Evolutionary conservation across 225 moss, liverwort and hornwort species (phyloP).

Genomic region (Sphagnum tenellum): DNA sequence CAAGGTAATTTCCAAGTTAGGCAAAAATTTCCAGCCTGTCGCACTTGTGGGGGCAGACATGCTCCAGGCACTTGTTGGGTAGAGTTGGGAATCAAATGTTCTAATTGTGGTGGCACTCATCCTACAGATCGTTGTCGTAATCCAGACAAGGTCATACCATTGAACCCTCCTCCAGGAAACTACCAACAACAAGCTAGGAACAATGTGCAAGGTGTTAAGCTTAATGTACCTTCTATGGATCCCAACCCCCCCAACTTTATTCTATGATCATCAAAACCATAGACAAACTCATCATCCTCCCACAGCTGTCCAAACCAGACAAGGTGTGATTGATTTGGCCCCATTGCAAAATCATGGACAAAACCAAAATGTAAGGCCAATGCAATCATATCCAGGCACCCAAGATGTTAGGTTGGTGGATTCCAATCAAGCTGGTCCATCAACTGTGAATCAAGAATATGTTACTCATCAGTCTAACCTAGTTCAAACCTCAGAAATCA

Average conservation of each 20-base stretch:
- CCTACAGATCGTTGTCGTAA: not conserved
- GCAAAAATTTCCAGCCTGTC: not conserved
- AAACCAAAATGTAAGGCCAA: too few relatives aligned
- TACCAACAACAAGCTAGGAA: not conserved
- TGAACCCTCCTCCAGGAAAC: not conserved
- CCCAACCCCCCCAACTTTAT: not conserved
- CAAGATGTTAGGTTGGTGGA: too few relatives aligned
- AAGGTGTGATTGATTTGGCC: too few relatives aligned
- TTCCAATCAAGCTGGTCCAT: too few relatives aligned
- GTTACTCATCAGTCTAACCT: too few relatives aligned
- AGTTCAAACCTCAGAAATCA: too few relatives aligned
- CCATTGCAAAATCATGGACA: too few relatives aligned
- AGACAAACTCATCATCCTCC: too few relatives aligned
- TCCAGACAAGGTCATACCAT: not conserved
- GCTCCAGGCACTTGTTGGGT: conserved; percentile 2
- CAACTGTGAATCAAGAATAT: too few relatives aligned
- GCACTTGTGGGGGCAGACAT: not conserved
- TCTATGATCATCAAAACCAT: too few relatives aligned
- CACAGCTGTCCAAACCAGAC: too few relatives aligned
- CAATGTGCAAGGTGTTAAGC: not conserved
- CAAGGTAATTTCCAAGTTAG: not conserved
- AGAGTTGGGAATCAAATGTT: not conserved
- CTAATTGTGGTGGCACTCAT: not conserved
- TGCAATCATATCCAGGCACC: too few relatives aligned
- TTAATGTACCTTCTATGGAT: not conserved